These are phyloP conservation scores for Urochloa ruziziensis DNA, from an alignment of 176 grass and related monocot species.

Conservation along the genomic window DNA sequence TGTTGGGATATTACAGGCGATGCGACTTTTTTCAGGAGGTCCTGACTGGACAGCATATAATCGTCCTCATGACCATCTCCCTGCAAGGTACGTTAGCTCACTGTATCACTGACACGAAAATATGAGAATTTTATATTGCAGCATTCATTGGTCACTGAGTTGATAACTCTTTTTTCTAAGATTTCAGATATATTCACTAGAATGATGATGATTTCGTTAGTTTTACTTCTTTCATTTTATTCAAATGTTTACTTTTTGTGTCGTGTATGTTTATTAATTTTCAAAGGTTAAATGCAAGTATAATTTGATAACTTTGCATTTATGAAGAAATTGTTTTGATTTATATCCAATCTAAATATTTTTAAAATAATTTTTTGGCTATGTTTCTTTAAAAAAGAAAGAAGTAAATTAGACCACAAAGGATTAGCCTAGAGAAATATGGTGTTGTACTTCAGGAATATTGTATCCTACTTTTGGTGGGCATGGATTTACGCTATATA, in stretches of 20 bases:
- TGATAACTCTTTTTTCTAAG: background rate
- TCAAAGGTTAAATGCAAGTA: background rate
- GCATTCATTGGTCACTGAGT: too few relatives aligned
- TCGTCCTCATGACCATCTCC: constrained; percentile 35
- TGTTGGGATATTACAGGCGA: background rate
- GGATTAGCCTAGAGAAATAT: background rate
- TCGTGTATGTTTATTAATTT: background rate
- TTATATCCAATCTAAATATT: background rate
- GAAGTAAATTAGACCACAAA: background rate
- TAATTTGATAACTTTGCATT: background rate
- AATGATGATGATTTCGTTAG: background rate
- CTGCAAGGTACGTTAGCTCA: background rate
- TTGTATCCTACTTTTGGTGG: too few relatives aligned
- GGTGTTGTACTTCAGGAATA: background rate
- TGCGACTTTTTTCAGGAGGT: constrained; percentile 26
- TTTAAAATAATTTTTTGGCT: background rate
- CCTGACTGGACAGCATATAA: constrained; percentile 35
- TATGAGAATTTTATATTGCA: background rate
- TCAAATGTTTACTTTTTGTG: background rate
- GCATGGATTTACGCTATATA: background rate
- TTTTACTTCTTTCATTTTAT: background rate
- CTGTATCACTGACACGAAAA: background rate
- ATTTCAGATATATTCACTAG: background rate
- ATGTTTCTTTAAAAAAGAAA: background rate
- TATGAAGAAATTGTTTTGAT: background rate